Evolutionary conservation across 2,329 filamentous ascomycete species (phyloP), one percentile per base, ranked within the genome.

Genomic region (Metarhizium guizhouense): DNA sequence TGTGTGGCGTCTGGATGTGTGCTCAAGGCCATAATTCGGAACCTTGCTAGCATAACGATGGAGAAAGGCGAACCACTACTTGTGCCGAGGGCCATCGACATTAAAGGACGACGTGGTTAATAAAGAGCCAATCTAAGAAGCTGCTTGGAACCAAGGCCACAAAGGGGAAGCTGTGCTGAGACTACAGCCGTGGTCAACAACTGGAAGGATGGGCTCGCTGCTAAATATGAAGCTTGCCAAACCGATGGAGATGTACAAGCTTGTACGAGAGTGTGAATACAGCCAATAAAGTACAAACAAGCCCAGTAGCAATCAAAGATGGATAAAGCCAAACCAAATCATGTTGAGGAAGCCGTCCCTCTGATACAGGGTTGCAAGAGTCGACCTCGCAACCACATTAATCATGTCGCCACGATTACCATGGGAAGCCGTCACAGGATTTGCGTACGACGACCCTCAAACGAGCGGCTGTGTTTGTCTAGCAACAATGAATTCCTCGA

Each of bases 391-490:
- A 45, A 10, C 5, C n/a, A 10, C 25, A 53, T 25, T 11, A 42
- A n/a, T n/a, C n/a, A 45, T 74, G 72, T 74, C 61, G 70, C 72
- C 71, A 68, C 68, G 55, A 65, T 67, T 71, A 72, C 71, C 72
- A 75, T 75, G 61, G 71, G 72, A 70, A 66, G 69, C 70, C 68
- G 67, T 67, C 69, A 73, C 67, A 65, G 63, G 63, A 57, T 32
- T 32, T 40, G 32, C 49, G 49, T 51, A 63, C 68, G 68, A 61
- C 67, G 68, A 70, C 72, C 72, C 71, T 75, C 72, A 73, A 73
- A 73, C 70, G 63, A 71, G 69, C 68, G 70, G 70, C 45, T 68
- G 56, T 52, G 36, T 70, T 68, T 13, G 64, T 73, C 69, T 73
- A 59, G 70, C 70, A 73, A 68, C 63, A 54, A 18, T 34, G 49